Base-by-base conservation (phyloP, 2,329 filamentous ascomycete genomes). In the Paramyrothecium sp. region DNA sequence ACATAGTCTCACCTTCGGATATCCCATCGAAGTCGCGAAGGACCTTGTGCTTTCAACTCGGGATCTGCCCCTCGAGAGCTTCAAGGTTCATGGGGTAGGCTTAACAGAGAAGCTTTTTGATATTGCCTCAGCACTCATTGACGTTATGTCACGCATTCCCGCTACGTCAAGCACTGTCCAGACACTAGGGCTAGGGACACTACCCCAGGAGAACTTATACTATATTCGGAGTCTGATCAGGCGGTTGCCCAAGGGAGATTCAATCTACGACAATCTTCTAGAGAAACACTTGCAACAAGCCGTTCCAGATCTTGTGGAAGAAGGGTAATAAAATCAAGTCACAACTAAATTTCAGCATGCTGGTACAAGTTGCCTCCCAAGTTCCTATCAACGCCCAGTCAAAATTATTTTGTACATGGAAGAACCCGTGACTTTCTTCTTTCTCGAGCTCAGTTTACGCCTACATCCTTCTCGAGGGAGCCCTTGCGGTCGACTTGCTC, bases 21-120 rank as follows among this genome's bases (percentile, higher is more conserved):
- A 78, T 53, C 76, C 77, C 4, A 65, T 79, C 3, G 72, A 75
- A 7, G 68, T 78, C 7, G 76, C 74, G 12, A 75, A 71, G 51
- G 73, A 77, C 2, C 63, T 78, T 7, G 70, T 70, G 2, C 56
- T 75, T 1, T 75, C 74, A 2, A 78, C 73, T 0, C 62, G 72
- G 2, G 72, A 75, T 23, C 63, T 79, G 0, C 67, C 73, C 1
- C 60, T 77, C 1, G 68, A 70, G 17, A 74, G 73, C 49, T 73
- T 80, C 55, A 70, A 67, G 20, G 71, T 80, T 0, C 77, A 80
- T 12, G 77, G 77, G 1, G 75, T 76, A 11, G 77, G 77, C 0
- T 60, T 80, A n/a, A 79, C 77, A 0, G 77, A 80, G 56, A 80
- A 80, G 58, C 60, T 80, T 0, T 79, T 77, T 46, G 77, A 79